Evolutionary conservation across 192 early-diverging fungal genomes (phyloP).

Genomic region (Entomortierella beljakovae): DNA sequence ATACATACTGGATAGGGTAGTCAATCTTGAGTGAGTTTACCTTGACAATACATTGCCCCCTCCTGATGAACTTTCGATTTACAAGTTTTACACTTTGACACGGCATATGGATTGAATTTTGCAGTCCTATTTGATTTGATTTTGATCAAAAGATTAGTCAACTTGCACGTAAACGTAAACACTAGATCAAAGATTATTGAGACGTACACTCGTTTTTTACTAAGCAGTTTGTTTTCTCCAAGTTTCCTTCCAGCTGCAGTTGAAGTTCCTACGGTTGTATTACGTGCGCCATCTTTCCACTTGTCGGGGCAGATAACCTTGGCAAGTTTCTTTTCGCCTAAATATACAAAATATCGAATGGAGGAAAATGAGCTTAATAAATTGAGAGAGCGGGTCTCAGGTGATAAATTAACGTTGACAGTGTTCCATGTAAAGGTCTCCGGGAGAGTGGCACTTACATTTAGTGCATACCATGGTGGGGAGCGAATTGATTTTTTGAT

Average conservation of each 20-base stretch:
- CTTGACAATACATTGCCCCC: slow-evolving; percentile 72
- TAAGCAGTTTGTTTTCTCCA: slow-evolving; percentile 70
- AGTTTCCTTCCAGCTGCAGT: slow-evolving; percentile 59
- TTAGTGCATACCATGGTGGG: slow-evolving; percentile 63
- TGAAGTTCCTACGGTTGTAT: slow-evolving; percentile 55
- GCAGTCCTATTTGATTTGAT: slow-evolving; percentile 18
- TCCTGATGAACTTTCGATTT: slow-evolving; percentile 70
- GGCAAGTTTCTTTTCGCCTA: slow-evolving; percentile 70
- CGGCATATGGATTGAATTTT: slow-evolving; percentile 68
- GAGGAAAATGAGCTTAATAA: not conserved
- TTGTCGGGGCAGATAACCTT: slow-evolving; percentile 71
- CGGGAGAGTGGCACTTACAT: slow-evolving; percentile 38
- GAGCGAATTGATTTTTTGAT: too few species aligned
- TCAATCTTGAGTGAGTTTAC: slow-evolving; percentile 36
- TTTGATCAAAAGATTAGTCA: not conserved
- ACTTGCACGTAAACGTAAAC: too few species aligned
- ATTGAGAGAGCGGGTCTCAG: not conserved
- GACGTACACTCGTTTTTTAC: slow-evolving; percentile 62
- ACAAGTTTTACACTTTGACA: slow-evolving; percentile 69
- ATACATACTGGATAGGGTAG: not conserved
- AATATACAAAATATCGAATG: not conserved
- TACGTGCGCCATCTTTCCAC: slow-evolving; percentile 74
- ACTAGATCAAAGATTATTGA: not conserved
- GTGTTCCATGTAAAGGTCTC: too few species aligned
- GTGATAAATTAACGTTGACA: too few species aligned